Base-by-base conservation (phyloP, 345 rosid genomes). In the Cardamine occulta region DNA sequence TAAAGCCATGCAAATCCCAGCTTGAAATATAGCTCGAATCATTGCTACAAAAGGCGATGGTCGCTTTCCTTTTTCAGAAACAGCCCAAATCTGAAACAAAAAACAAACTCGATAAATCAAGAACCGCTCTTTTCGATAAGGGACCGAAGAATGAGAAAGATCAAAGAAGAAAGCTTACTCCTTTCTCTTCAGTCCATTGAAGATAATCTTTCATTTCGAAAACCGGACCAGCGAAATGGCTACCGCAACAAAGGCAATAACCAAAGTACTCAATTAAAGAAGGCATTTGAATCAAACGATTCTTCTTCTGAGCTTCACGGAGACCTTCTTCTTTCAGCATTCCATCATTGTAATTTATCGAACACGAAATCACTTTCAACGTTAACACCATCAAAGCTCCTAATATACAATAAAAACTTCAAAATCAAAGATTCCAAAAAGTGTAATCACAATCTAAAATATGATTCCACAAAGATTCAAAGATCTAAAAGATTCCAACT, bases 361-460 rank as follows among this genome's bases (percentile, higher is more conserved):
- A 81, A 48, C 97, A 95, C 6, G 99, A 95, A 72, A 95, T 92
- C 72, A 95, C 93, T 81, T 92, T 95, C 79, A 92, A 61, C n/a
- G 97, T 88, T 66, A 92, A 84, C 76, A 95, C 99, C 99, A 95
- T 95, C 53, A 95, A 80, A 34, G 99, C 97, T 78, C 99, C 99
- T 92, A 74, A 9, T 63, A 23, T 28, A 49, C 42, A 54, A 42
- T 23, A 49, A 55, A 74, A 13, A 39, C 5, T 13, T 23, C 26
- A 23, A 60, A 72, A 61, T 26, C 39, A 23, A 71, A 60, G 9
- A 17, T 40, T 57, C 21, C 19, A 56, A 42, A 0, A 58, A 21
- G 11, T 57, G 10, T 7, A 54, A 15, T 59, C 64, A 42, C 19
- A 69, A 40, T 14, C 65, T 60, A n/a, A 19, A 21, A 21, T 23